Conservation (phyloP, 768 basidiomycete species). For the Imleria badia region DNA sequence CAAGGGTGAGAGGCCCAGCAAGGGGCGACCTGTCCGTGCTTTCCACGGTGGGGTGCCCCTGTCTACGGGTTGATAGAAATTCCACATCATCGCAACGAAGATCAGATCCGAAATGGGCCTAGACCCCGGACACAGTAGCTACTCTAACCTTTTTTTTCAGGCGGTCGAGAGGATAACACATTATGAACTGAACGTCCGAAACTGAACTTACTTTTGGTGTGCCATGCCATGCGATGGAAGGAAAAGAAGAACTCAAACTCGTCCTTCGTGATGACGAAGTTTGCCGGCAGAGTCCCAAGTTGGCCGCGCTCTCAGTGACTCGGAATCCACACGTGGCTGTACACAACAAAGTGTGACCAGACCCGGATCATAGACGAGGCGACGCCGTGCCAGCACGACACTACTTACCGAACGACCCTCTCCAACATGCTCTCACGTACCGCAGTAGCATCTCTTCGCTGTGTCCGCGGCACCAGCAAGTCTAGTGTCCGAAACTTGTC, state of each 20-base stretch:
- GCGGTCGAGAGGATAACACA: conserved; percentile 1
- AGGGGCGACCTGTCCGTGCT: conserved; percentile 13
- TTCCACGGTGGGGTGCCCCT: conserved; percentile 34
- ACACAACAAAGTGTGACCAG: not conserved
- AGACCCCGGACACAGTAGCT: conserved; percentile 21
- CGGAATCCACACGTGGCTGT: conserved; percentile 21
- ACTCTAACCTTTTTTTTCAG: not conserved
- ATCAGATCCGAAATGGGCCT: conserved; percentile 18
- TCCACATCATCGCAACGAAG: conserved; percentile 28
- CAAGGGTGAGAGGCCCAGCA: conserved; percentile 14
- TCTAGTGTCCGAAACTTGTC: conserved; percentile 50
- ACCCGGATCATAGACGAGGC: conserved; percentile 6
- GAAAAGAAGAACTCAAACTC: not conserved
- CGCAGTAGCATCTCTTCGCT: conserved; percentile 8
- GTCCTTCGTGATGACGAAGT: not conserved
- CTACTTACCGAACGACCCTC: not conserved
- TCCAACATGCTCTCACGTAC: conserved; percentile 27
- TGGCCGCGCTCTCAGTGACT: not conserved
- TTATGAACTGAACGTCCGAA: not conserved
- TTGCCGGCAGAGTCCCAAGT: not conserved
- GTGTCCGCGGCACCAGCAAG: conserved; percentile 18
- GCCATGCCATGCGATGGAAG: not conserved
- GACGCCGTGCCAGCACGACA: conserved; percentile 2
- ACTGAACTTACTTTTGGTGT: conserved; percentile 4
- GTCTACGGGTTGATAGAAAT: conserved; percentile 18